Evolutionary conservation across 768 basidiomycete genomes (phyloP).

Genomic region (Tulasnella sp.): DNA sequence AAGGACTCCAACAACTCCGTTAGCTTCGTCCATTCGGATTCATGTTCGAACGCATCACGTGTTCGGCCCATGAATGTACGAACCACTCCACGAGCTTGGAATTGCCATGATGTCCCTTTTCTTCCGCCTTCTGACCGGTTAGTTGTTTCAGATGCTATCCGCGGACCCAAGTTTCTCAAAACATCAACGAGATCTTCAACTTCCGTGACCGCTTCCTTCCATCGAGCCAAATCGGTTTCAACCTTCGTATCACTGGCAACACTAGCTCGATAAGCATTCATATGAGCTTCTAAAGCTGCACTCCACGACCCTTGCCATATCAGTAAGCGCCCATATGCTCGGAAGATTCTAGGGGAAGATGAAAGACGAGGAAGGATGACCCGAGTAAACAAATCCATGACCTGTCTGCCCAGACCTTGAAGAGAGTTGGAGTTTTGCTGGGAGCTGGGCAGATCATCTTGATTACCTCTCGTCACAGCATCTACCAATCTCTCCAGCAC

Average conservation of each 20-base stretch:
- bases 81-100: conserved; percentile 76
- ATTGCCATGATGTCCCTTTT: conserved; percentile 43
- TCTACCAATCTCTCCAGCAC: conserved; percentile 82
- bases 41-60: conserved; percentile 69
- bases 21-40: conserved; percentile 68
- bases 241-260: conserved; percentile 45
- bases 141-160: conserved; percentile 26
- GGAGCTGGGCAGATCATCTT: conserved; percentile 21
- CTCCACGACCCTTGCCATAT: conserved; percentile 60
- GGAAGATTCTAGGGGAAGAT: conserved; percentile 56
- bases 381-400: conserved; percentile 59
- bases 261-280: conserved; percentile 73
- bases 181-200: conserved; percentile 77
- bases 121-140: conserved; percentile 27
- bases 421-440: conserved; percentile 45
- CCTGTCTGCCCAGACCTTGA: conserved; percentile 48
- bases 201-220: conserved; percentile 63
- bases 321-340: conserved; percentile 67
- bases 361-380: conserved; percentile 75
- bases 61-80: conserved; percentile 82
- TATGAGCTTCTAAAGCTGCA: conserved; percentile 66
- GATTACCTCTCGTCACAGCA: conserved; percentile 51
- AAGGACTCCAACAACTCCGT: conserved; percentile 49
- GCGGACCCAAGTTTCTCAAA: conserved; percentile 69
- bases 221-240: conserved; percentile 52